Evolutionary conservation across 2,329 filamentous ascomycete genomes (phyloP), one percentile per base, ranked within the genome.

Genomic region (Fusarium sp.): DNA sequence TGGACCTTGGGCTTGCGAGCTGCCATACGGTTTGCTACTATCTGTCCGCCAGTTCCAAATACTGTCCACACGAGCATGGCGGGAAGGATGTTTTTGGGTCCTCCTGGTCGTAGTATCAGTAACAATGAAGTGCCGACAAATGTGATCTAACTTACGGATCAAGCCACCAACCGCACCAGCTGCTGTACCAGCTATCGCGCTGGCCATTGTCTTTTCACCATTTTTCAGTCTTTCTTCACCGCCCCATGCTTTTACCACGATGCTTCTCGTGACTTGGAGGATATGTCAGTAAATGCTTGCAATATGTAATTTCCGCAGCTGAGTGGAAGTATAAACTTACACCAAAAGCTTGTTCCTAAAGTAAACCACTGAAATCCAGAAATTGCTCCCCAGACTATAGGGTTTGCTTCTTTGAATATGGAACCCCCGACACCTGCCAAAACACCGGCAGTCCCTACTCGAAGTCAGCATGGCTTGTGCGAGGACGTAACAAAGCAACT

Each of bases 351-450:
- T 45, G 86, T 88, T 34, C 93, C 93, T 38, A 96, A 84, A 40
- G 87, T 85, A 77, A 93, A 93, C 87, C 92, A 97, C 79, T 97
- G 93, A 39, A 92, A 82, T 19, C 92, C 91, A 21, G 90, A 89
- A 36, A 89, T 85, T 14, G 90, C 70, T 1, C 92, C 90, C 79
- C 93, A 95, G 8, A 95, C 78, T 4, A 88, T 84, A 6, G 92
- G 89, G 15, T 86, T 87, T 21, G 82, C 84, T 19, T 90, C 90
- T 58, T 88, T 86, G 46, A 94, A 77, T 45, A 96, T 90, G 26
- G 93, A 94, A 34, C 86, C 85, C 48, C 90, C 86, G 50, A 91
- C 89, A 34, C 91, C 91, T 51, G 88, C 82, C 28, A 91, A 75
- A 24, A 90, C 76, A 30, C 91, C 91, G 45, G 84, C 81, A 23